phyloP scores from a whole-genome alignment of 306 rosid genomes.

The Lathyrus aphaca region DNA sequence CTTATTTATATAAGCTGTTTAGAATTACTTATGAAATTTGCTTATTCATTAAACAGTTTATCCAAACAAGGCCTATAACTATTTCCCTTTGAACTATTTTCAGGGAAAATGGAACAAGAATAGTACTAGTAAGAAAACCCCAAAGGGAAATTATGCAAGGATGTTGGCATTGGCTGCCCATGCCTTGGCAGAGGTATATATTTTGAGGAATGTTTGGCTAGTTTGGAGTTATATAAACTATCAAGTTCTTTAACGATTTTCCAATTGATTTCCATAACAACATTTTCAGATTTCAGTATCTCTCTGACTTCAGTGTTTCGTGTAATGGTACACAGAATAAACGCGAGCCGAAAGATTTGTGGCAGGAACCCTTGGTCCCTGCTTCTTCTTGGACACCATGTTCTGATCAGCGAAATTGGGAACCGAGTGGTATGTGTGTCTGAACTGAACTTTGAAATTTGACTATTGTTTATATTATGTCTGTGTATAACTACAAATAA shows the following conservation, averaged over 20 bases:
- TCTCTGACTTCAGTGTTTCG: conserved; percentile 43
- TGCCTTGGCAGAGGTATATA: conserved; percentile 96
- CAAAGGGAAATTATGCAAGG: conserved; percentile 66
- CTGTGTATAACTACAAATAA: conserved; percentile 23
- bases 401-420: conserved; percentile 84
- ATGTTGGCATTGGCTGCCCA: conserved; percentile 90
- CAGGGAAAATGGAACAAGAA: conserved; percentile 65
- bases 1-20: not conserved
- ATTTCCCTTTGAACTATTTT: conserved; percentile 6
- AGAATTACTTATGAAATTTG: not conserved
- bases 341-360: conserved; percentile 92
- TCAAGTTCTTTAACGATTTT: conserved; percentile 15
- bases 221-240: conserved; percentile 25
- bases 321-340: conserved; percentile 62
- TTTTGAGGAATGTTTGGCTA: not conserved
- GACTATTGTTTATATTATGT: conserved; percentile 7
- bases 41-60: not conserved
- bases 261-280: not conserved
- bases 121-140: conserved; percentile 57
- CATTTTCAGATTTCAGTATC: conserved; percentile 38
- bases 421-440: conserved; percentile 59
- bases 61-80: not conserved
- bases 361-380: conserved; percentile 88
- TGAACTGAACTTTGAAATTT: conserved; percentile 23
- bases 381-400: conserved; percentile 94